Base-by-base conservation (phyloP, 1,284 basidiomycete species). In the Tranzscheliella williamsii region DNA sequence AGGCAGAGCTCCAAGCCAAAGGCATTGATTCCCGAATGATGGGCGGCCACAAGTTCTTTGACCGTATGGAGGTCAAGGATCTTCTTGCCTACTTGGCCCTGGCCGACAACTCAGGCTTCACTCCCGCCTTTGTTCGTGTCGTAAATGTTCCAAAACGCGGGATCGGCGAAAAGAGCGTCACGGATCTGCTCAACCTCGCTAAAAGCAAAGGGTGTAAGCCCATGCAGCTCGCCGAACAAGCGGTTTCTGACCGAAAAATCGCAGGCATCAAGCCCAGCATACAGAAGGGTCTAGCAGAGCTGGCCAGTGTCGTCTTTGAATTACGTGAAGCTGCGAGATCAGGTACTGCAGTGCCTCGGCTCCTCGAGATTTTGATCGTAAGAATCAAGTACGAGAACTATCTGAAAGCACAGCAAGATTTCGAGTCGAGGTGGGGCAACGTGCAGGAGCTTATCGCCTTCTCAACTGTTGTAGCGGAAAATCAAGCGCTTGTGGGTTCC, bases 41-140 rank as follows among this genome's bases (percentile, higher is more conserved):
- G 8, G 87, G 86, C 13, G 90, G 90, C 0, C 85, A 88, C 75
- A 89, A 87, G 75, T 92, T 92, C 83, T 93, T 92, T 70, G 89
- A 92, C 57, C 85, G 90, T 7, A 56, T 53, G 44, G 75, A 79
- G 83, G 84, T 95, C 73, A 92, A 91, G 79, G 90, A 92, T 75
- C 67, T 93, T 18, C 79, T 94, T n/a, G 87, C 88, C 1, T 94
- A 94, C 36, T 44, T 78, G 9, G 47, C 61, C 2, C 81, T 94
- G 2, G 82, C 87, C 2, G 90, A 92, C 66, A 94, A 94, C 73
- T 86, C 89, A 0, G 80, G 82, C 12, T 93, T 87, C 69, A 81
- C 65, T 0, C 68, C 73, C 1, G 90, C 90, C 0, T 88, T 93
- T 60, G 74, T 81, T n/a, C 84, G 91, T 16, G 84, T 87, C 1